Base-by-base conservation (phyloP, 768 basidiomycete genomes). In the Suillus decipiens region DNA sequence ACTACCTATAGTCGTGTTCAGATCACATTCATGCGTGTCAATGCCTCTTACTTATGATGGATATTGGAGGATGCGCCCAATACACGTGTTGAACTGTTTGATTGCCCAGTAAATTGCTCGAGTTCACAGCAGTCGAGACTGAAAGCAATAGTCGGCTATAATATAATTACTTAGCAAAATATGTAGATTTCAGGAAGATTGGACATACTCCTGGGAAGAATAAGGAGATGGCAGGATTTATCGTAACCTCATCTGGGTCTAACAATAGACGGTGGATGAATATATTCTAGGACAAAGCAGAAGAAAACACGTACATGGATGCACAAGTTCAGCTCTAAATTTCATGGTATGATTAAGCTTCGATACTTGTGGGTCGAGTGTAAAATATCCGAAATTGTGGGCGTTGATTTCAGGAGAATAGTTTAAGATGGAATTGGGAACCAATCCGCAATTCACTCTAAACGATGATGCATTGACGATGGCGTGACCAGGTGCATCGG, bases 391-490 rank as follows among this genome's bases (percentile, higher is more conserved):
- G 24, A 56, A 39, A 36, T 28, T 39, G 15, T 28, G 9, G 10
- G 55, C 22, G 5, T 56, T 28, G 3, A 56, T 17, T 56, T 39
- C 55, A 17, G 15, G 37, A 39, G 55, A 56, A 10, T 24, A 39
- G 22, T 22, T 39, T 3, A 56, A 9, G 6, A 36, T 19, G 45
- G 48, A 33, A 54, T 60, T 60, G 22, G 5, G 59, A 60, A 69
- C 19, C 11, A 69, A 61, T 0, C 66, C 54, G 51, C 68, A 69
- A 6, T 10, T 43, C 8, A 56, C n/a, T 31, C 60, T 37, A 9
- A 69, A 1, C 1, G 66, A 60, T 3, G 68, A 64, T 5, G 69
- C 54, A 64, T 69, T 68, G 1, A 71, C 62, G 45, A 53, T 48
- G 17, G 64, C 64, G 12, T 3, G 31, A 9, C 59, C 59, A 59